Base-by-base conservation (phyloP, 192 early-diverging fungal species). In the Ambispora gerdemannii region DNA sequence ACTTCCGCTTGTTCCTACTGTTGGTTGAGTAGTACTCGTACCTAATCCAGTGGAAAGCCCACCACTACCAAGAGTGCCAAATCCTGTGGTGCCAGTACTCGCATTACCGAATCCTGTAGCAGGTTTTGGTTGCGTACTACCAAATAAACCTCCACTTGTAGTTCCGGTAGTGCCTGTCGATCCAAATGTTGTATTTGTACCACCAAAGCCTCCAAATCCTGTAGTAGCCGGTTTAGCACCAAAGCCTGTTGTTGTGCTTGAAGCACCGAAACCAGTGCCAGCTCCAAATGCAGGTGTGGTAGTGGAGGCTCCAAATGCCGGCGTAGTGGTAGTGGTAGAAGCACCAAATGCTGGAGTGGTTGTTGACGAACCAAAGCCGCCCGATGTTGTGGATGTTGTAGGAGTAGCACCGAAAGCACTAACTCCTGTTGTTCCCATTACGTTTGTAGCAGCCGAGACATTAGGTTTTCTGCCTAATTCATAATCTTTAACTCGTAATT, bases 401-500 rank as follows among this genome's bases (percentile, higher is more conserved):
- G n/a, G 63, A 19, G 50, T 55, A 19, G 68, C 67, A 68, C 76
- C 76, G 68, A 77, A 77, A 19, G 63, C 72, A 36, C 69, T 50
- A 10, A 68, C 25, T 0, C 68, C 17, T 20, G 25, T 15, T 2
- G 63, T 52, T 22, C 72, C 72, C 4, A 73, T 58, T 53, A 80
- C 67, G 80, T 79, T 17, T n/a, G 72, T 62, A 0, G 77, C 59
- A 19, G 76, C 78, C n/a, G 71, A 68, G 65, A 77, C 50, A 56
- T 76, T 66, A 62, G 75, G 80, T 71, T 94, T 95, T 63, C 94
- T 91, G 19, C 88, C 88, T 66, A 90, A 86, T 59, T 81, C 75
- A 70, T 98, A 98, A 74, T 98, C 96, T 82, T 93, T 88, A 1
- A 92, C 68, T 24, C 96, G 85, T 50, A 98, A 86, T 78, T 98